These are phyloP conservation scores for Podaxis sp. DNA, from an alignment of 768 basidiomycete genomes.

Conservation along the genomic window DNA sequence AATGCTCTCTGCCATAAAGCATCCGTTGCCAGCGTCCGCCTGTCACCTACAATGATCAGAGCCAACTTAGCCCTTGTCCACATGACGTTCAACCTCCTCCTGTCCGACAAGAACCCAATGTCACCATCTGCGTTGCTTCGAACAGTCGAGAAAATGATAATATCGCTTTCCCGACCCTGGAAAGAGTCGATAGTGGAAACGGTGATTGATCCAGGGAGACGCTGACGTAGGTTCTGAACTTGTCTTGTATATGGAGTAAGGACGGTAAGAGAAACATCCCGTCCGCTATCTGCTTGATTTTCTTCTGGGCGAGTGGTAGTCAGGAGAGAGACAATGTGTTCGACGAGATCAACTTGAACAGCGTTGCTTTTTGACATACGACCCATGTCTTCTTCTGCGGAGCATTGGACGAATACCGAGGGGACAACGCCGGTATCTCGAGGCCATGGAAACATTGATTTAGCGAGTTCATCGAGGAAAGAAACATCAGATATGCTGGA, in stretches of 20 bases:
- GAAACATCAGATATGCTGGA: conserved; percentile 43
- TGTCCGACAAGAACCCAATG: conserved; percentile 67
- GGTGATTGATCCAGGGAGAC: conserved; percentile 35
- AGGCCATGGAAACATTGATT: conserved; percentile 62
- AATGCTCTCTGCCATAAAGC: conserved; percentile 55
- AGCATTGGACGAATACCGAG: conserved; percentile 59
- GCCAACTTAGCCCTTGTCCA: conserved; percentile 66
- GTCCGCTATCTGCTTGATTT: conserved; percentile 17
- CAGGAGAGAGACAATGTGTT: conserved; percentile 46
- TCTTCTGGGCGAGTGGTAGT: conserved; percentile 19
- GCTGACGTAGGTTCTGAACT: conserved; percentile 42
- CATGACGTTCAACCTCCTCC: conserved; percentile 62
- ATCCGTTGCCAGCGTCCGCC: conserved; percentile 44
- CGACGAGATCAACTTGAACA: conserved; percentile 55
- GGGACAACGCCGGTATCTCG: conserved; percentile 38
- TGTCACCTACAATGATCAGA: conserved; percentile 61
- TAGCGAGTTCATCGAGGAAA: conserved; percentile 35
- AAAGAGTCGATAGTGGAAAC: conserved; percentile 61
- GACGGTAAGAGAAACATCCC: conserved; percentile 40
- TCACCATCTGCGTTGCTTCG: conserved; percentile 59
- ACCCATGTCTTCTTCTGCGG: conserved; percentile 55
- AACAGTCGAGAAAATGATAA: conserved; percentile 65
- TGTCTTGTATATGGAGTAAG: conserved; percentile 66
- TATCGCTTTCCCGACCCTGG: conserved; percentile 68
- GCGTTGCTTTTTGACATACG: conserved; percentile 61